Evolutionary conservation across 73 alveolate species (phyloP).

Genomic region (Stentor roeselii): DNA sequence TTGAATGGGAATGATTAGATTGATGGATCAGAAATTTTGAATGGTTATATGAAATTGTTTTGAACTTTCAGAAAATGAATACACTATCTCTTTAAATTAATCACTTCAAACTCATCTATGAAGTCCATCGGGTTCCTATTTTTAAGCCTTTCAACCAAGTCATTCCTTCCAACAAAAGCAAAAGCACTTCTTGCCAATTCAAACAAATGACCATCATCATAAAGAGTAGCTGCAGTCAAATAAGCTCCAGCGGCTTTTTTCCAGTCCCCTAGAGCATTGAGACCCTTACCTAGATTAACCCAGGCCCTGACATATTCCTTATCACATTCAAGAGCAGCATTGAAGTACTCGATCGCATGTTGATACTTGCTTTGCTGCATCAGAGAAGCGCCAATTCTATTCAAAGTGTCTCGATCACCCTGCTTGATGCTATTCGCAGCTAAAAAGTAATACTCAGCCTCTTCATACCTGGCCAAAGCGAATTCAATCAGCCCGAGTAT

Average conservation of each 20-base stretch:
- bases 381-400: conserved; percentile 86
- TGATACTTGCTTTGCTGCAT: conserved; percentile 61
- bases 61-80: too few species aligned
- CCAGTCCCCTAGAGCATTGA: conserved; percentile 47
- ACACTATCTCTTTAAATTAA: too few species aligned
- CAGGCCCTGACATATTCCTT: conserved; percentile 83
- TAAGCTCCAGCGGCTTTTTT: conserved; percentile 59
- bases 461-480: conserved; percentile 44
- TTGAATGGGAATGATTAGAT: too few species aligned
- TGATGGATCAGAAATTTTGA: too few species aligned
- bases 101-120: conserved; percentile 50
- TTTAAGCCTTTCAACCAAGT: conserved; percentile 41
- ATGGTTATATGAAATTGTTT: too few species aligned
- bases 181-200: conserved; percentile 61
- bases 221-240: conserved; percentile 73
- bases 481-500: conserved; percentile 39
- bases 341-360: conserved; percentile 58
- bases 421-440: conserved; percentile 55
- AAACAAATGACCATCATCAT: conserved; percentile 75
- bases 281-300: conserved; percentile 82
- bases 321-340: conserved; percentile 68
- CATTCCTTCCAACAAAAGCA: conserved; percentile 39
- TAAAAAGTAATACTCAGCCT: conserved; percentile 46
- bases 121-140: conserved; percentile 36
- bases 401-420: conserved; percentile 76